phyloP scores from a whole-genome alignment of 371 early-diverging fungal genomes.

The Mucor lusitanicus region DNA sequence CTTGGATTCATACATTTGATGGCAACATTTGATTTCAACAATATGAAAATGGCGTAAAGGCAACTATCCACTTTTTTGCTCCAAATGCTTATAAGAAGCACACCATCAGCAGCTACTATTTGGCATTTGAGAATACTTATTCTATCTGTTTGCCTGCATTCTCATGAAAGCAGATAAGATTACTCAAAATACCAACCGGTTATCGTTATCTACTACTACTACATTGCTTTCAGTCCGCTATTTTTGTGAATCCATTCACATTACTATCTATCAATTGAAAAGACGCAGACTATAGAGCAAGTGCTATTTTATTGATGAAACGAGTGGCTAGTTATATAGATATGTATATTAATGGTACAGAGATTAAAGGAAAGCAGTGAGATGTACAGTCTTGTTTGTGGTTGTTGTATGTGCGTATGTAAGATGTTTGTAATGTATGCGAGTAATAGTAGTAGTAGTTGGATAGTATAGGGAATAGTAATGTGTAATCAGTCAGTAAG shows the following conservation, averaged over 20 bases:
- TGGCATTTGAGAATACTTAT: neutral
- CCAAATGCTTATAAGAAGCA: neutral
- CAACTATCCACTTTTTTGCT: too few species aligned
- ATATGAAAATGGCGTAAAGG: neutral
- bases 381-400: neutral
- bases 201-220: neutral
- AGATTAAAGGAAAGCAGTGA: neutral
- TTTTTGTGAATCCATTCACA: neutral
- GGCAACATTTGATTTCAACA: neutral
- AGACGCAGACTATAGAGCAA: neutral
- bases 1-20: neutral
- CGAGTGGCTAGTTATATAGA: neutral
- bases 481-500: conserved; percentile 1
- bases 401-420: neutral
- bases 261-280: neutral
- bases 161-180: neutral
- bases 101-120: neutral
- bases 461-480: neutral
- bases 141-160: neutral
- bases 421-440: neutral
- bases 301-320: neutral
- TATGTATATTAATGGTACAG: neutral
- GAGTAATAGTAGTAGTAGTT: neutral
- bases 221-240: neutral
- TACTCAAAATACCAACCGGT: neutral